Conservation (phyloP, 1,284 basidiomycete species). For the Bjerkandera adusta region DNA sequence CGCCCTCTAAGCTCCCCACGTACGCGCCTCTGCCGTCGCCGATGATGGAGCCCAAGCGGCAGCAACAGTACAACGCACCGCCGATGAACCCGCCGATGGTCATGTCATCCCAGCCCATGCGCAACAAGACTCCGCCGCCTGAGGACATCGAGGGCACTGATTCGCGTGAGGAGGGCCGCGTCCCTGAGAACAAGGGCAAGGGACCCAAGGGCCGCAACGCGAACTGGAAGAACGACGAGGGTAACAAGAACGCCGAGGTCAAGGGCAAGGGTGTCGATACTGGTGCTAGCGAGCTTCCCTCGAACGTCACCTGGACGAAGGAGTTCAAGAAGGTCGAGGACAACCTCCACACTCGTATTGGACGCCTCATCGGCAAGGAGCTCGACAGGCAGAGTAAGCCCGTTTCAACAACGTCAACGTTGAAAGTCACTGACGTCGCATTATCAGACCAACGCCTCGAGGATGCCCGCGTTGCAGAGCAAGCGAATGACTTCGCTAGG, state of each 20-base stretch:
- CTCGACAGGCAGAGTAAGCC: constrained; percentile 80
- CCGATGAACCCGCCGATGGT: constrained; percentile 26
- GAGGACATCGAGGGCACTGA: constrained; percentile 67
- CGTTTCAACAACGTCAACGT: constrained; percentile 14
- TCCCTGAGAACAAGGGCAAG: constrained; percentile 51
- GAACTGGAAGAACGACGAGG: constrained; percentile 35
- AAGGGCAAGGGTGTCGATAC: constrained; percentile 39
- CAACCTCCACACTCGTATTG: constrained; percentile 69
- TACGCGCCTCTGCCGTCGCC: constrained; percentile 27
- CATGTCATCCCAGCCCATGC: constrained; percentile 30
- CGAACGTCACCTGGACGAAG: constrained; percentile 56
- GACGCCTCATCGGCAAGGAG: constrained; percentile 74
- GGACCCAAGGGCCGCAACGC: constrained; percentile 57
- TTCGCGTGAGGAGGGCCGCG: constrained; percentile 55
- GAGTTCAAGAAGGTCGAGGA: constrained; percentile 83
- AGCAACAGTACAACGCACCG: constrained; percentile 31
- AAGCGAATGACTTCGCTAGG: constrained; percentile 72
- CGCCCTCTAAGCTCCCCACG: constrained; percentile 62
- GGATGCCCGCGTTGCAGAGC: constrained; percentile 71
- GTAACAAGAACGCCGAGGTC: constrained; percentile 41
- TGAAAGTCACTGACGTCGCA: constrained; percentile 9
- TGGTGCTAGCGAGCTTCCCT: constrained; percentile 44
- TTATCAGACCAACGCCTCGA: constrained; percentile 73
- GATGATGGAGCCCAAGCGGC: constrained; percentile 33
- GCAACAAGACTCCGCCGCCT: constrained; percentile 64